Conservation (phyloP, 2,329 filamentous ascomycete species). For the Tothia fuscella region DNA sequence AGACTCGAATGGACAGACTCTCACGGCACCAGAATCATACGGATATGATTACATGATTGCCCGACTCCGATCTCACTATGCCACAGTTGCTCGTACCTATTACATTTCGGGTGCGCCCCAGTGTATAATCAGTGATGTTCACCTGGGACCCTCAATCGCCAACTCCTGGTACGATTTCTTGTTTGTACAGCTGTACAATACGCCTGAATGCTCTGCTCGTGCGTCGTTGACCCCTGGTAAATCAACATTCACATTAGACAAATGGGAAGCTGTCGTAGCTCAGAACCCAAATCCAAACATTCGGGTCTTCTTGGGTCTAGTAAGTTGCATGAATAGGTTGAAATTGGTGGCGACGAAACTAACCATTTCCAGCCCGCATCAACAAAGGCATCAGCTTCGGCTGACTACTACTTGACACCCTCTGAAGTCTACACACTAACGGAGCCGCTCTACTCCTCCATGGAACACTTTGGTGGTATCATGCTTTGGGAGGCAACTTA, state of each 20-base stretch:
- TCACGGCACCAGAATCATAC: constrained; percentile 22
- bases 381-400: constrained; percentile 14
- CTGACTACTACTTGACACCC: constrained; percentile 35
- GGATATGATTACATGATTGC: no score
- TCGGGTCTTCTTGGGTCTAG: constrained; percentile 38
- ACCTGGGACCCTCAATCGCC: constrained; percentile 33
- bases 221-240: constrained; percentile 26
- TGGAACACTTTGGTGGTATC: constrained; percentile 44
- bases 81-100: constrained; percentile 26
- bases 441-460: constrained; percentile 26
- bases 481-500: constrained; percentile 48
- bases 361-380: constrained; percentile 1
- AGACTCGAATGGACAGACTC: constrained; percentile 13
- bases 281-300: constrained; percentile 1
- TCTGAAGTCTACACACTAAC: constrained; percentile 35
- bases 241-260: constrained; percentile 25
- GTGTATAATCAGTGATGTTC: constrained; percentile 36
- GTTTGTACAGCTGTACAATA: constrained; percentile 47
- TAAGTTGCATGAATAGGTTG: constrained; percentile 2
- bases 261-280: constrained; percentile 1
- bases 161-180: constrained; percentile 39
- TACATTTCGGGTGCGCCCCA: constrained; percentile 45
- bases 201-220: constrained; percentile 36
- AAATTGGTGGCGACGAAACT: background rate
- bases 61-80: no score